Conservation (phyloP, 2,329 filamentous ascomycete species). For the Fusarium vanettenii region DNA sequence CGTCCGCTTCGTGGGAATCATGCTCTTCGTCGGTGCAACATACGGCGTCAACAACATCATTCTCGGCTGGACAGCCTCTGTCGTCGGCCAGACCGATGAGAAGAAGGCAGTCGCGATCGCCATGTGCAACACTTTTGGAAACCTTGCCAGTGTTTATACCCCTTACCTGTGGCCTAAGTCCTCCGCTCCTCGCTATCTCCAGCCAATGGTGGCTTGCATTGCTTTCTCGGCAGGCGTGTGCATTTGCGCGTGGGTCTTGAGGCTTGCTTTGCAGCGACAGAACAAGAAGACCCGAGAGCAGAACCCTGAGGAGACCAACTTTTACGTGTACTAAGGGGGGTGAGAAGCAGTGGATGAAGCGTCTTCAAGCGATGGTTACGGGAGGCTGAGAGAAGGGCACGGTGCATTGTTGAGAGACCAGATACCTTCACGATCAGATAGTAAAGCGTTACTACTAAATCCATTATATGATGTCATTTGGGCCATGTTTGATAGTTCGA, state of each 20-base stretch:
- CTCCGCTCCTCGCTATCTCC: constrained; percentile 17
- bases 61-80: constrained; percentile 55
- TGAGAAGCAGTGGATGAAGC: background rate
- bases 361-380: background rate
- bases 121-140: constrained; percentile 29
- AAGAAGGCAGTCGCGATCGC: constrained; percentile 59
- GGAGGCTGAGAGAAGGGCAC: background rate
- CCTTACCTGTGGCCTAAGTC: constrained; percentile 36
- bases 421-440: background rate
- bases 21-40: constrained; percentile 52
- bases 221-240: constrained; percentile 49
- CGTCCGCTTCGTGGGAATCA: constrained; percentile 43
- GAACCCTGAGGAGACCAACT: constrained; percentile 40
- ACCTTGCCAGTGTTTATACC: constrained; percentile 36
- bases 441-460: background rate
- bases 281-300: constrained; percentile 48
- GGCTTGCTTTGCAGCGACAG: constrained; percentile 46
- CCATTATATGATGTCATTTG: background rate
- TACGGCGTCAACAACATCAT: constrained; percentile 57
- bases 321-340: constrained; percentile 44
- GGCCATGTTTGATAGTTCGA: background rate
- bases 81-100: constrained; percentile 58
- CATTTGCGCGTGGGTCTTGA: constrained; percentile 52
- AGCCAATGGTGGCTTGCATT: constrained; percentile 32
- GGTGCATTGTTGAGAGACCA: background rate